phyloP scores from a whole-genome alignment of 805 yeast genomes.

The Yarrowia osloensis region DNA sequence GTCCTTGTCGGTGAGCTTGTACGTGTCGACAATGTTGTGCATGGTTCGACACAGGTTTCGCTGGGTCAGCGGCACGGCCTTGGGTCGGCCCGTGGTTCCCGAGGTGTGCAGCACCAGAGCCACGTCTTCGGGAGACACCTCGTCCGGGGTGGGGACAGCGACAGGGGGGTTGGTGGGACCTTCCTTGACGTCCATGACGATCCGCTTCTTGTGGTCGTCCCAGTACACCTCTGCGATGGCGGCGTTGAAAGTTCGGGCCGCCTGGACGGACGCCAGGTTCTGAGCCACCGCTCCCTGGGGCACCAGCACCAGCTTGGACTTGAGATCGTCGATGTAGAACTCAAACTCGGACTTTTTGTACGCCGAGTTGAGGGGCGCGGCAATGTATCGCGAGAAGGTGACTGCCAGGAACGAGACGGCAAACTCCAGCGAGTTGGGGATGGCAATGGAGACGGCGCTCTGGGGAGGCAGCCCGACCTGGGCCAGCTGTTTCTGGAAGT shows the following conservation, averaged over 20 bases:
- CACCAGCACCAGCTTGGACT: slow-evolving; percentile 59
- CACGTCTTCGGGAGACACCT: slow-evolving; percentile 51
- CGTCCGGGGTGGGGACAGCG: slow-evolving; percentile 28
- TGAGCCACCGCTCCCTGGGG: slow-evolving; percentile 52
- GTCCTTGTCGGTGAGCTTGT: slow-evolving; percentile 53
- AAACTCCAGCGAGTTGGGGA: slow-evolving; percentile 64
- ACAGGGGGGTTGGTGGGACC: neutral
- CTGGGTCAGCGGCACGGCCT: slow-evolving; percentile 72
- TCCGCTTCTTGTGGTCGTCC: slow-evolving; percentile 45
- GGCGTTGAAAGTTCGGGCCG: slow-evolving; percentile 53
- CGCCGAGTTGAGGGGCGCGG: slow-evolving; percentile 69
- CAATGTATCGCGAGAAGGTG: slow-evolving; percentile 58
- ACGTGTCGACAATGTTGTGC: slow-evolving; percentile 59
- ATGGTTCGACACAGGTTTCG: slow-evolving; percentile 61
- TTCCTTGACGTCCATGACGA: slow-evolving; percentile 42
- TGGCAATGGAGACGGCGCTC: slow-evolving; percentile 57
- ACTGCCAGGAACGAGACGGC: slow-evolving; percentile 57
- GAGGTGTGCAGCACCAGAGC: slow-evolving; percentile 72
- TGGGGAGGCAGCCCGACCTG: slow-evolving; percentile 45
- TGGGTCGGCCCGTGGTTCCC: slow-evolving; percentile 77
- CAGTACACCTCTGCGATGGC: slow-evolving; percentile 57
- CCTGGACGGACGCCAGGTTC: slow-evolving; percentile 50
- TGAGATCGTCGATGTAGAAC: slow-evolving; percentile 62
- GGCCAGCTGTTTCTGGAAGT: slow-evolving; percentile 49
- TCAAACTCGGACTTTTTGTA: slow-evolving; percentile 64